Evolutionary conservation across 495 filamentous ascomycete genomes (phyloP).

Genomic region (Elaphomyces granulatus): DNA sequence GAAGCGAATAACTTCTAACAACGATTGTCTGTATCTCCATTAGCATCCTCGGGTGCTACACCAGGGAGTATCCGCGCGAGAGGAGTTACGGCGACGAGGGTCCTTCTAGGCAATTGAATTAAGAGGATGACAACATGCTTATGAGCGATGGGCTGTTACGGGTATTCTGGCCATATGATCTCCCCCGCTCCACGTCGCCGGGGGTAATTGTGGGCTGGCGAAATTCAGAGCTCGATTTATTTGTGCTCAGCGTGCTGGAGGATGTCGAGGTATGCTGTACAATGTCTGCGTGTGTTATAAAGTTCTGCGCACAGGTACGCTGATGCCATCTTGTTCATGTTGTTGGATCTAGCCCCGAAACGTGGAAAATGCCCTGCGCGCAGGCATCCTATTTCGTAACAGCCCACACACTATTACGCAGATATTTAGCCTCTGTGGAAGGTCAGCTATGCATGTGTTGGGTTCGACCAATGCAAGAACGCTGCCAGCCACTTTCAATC

Average conservation of each 20-base stretch:
- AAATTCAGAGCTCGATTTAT: constrained; percentile 80
- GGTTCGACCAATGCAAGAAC: constrained; percentile 55
- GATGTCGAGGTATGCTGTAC: constrained; percentile 63
- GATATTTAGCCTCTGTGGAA: constrained; percentile 73
- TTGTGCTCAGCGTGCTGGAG: constrained; percentile 78
- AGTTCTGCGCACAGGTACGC: constrained; percentile 19
- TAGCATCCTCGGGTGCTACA: constrained; percentile 76
- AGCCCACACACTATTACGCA: constrained; percentile 66
- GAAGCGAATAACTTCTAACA: not conserved
- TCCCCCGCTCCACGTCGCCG: constrained; percentile 49
- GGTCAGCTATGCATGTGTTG: constrained; percentile 69
- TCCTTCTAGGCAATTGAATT: constrained; percentile 54
- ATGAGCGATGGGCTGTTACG: constrained; percentile 79
- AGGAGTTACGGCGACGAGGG: constrained; percentile 85
- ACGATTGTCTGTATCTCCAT: constrained; percentile 2
- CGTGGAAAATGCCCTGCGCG: constrained; percentile 76
- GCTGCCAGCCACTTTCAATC: constrained; percentile 39
- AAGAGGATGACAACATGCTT: constrained; percentile 74
- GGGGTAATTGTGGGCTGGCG: constrained; percentile 92
- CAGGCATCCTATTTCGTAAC: constrained; percentile 70
- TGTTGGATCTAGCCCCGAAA: constrained; percentile 40
- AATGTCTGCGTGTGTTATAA: constrained; percentile 1
- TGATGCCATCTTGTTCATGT: constrained; percentile 2
- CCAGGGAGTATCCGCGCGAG: constrained; percentile 81
- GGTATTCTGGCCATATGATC: constrained; percentile 94